Evolutionary conservation across 2,329 filamentous ascomycete genomes (phyloP), one percentile per base, ranked within the genome.

Genomic region (Fusarium sp.): DNA sequence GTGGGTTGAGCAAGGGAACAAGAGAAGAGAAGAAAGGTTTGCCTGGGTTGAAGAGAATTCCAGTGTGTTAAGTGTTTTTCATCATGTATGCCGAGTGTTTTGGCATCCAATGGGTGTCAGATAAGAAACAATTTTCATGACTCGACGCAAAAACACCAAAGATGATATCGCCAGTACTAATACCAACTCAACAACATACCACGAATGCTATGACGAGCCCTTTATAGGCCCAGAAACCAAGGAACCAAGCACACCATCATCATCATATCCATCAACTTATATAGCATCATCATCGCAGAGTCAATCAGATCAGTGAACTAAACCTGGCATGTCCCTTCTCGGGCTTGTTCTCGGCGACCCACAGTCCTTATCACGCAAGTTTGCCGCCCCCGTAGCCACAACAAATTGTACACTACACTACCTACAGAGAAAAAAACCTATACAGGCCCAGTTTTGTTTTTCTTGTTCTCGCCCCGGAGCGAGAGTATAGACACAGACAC

Each of bases 291-390:
- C 44, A 39, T 47, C 18, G 44, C 26, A n/a, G 24, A 55, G 20
- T 54, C 18, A 32, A 34, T 51, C 30, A 51, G 8, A 24, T 51
- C 30, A 51, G 8, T 51, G 42, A 34, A 17, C n/a, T 68, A 42
- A 75, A 65, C 75, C 71, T 70, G 61, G 59, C 34, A 18, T 66
- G 63, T 54, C 68, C 62, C 52, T 68, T 78, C 75, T 79, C 77
- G 78, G 77, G 75, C 76, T 78, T 70, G 67, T 72, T 76, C 68
- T 78, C 78, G 77, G 77, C 76, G 78, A 78, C 76, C 77, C 78
- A 79, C 78, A 68, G 64, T 48, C 70, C 77, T 78, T 79, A 79
- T 78, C 77, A 75, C 62, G 63, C 57, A 74, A 61, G 52, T 66
- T 66, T 70, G 44, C 38, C 56, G 61, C 70, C 60, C 63, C 69